These are phyloP conservation scores for Euclidium syriacum DNA, from an alignment of 345 rosid species.

Conservation along the genomic window DNA sequence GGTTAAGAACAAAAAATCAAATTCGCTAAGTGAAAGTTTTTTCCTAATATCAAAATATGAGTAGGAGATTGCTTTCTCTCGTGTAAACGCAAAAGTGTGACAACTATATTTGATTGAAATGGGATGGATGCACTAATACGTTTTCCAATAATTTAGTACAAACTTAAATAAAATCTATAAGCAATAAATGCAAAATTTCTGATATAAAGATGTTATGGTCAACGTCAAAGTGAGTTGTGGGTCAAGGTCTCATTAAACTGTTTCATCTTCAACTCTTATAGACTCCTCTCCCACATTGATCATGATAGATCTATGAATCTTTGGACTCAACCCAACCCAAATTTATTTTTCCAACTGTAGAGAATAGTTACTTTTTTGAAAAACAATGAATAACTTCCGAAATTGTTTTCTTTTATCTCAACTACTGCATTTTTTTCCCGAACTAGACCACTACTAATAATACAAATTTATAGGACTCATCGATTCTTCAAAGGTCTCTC, in stretches of 20 bases:
- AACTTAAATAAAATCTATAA: no score
- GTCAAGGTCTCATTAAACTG: conserved; percentile 4
- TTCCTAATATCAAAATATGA: no score
- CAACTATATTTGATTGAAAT: no score
- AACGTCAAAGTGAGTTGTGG: conserved; percentile 10
- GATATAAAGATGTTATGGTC: no score
- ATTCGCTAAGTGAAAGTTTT: no score
- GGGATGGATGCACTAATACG: not conserved
- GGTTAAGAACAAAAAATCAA: no score
- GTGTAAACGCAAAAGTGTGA: no score
- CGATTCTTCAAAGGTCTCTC: not conserved
- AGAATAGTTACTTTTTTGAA: no score
- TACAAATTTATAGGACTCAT: not conserved
- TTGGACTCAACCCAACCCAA: not conserved
- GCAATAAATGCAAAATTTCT: no score
- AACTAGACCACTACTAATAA: not conserved
- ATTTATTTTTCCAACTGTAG: not conserved
- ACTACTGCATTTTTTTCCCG: not conserved
- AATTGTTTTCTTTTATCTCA: no score
- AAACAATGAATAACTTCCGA: no score
- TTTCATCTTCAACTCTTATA: conserved; percentile 1
- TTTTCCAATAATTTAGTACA: not conserved
- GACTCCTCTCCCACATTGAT: not conserved
- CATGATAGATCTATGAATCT: not conserved
- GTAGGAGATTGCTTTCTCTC: no score